phyloP scores from a whole-genome alignment of 495 filamentous ascomycete genomes.

The Aspergillus incahuasiensis region DNA sequence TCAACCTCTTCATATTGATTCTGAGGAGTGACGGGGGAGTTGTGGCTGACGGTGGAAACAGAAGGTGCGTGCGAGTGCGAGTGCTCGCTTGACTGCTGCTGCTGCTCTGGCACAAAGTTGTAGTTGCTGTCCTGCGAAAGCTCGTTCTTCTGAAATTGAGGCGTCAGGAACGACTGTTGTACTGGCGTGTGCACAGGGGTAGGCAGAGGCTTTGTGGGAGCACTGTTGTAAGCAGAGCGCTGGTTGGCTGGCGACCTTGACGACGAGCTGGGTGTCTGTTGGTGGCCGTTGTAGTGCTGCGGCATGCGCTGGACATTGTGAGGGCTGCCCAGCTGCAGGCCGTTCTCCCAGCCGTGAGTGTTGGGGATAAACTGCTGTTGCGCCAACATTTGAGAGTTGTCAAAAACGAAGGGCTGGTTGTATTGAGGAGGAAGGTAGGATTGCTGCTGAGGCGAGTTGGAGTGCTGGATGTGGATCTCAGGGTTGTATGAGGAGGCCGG shows the following conservation, averaged over 20 bases:
- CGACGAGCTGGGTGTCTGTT: slow-evolving; percentile 30
- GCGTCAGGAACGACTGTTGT: slow-evolving; percentile 41
- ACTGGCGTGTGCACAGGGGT: slow-evolving; percentile 44
- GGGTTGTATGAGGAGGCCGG: slow-evolving; percentile 43
- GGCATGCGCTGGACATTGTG: slow-evolving; percentile 21
- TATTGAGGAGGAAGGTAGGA: slow-evolving; percentile 21
- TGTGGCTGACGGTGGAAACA: slow-evolving; percentile 51
- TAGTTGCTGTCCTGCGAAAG: slow-evolving; percentile 40
- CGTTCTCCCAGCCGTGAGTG: slow-evolving; percentile 41
- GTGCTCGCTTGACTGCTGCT: slow-evolving; percentile 34
- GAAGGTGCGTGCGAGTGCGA: slow-evolving; percentile 50
- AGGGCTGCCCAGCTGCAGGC: slow-evolving; percentile 38
- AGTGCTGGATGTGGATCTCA: slow-evolving; percentile 33
- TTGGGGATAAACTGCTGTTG: slow-evolving; percentile 36
- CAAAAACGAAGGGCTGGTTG: slow-evolving; percentile 25
- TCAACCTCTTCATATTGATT: slow-evolving; percentile 51
- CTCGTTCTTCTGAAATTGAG: slow-evolving; percentile 47
- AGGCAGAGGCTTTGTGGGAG: slow-evolving; percentile 41
- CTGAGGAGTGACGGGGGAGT: slow-evolving; percentile 55
- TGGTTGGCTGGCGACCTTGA: slow-evolving; percentile 30
- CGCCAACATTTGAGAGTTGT: slow-evolving; percentile 42
- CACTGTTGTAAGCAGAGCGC: slow-evolving; percentile 16
- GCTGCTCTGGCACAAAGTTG: slow-evolving; percentile 45
- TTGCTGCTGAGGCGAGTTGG: slow-evolving; percentile 28
- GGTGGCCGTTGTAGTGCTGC: slow-evolving; percentile 13